Percentiles rank a stretch among this genome's conserved stretches.
Conservation (phyloP, 345 rosid genomes). For the Hibiscus tridactylites region DNA sequence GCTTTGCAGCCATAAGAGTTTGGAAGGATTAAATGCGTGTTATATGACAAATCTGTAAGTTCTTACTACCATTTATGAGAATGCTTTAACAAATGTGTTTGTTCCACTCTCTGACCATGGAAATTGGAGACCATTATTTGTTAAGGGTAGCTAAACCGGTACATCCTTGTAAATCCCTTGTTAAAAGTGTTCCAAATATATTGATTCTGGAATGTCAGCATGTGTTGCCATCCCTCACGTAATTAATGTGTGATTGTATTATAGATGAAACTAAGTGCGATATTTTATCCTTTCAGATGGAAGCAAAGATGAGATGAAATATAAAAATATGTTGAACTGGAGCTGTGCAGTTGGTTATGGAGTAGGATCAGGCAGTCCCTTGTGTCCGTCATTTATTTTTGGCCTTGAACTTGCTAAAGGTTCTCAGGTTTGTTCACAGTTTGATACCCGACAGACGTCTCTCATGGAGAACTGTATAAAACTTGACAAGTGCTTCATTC, state of each 20-base stretch:
- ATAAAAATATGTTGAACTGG: slow-evolving; percentile 62
- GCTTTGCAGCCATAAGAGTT: neutral
- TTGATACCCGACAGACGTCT: neutral
- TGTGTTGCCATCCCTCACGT: neutral
- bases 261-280: neutral
- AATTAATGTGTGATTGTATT: neutral
- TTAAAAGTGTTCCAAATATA: neutral
- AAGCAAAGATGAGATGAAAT: slow-evolving; percentile 37
- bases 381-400: slow-evolving; percentile 84
- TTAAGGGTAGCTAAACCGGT: neutral
- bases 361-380: slow-evolving; percentile 72
- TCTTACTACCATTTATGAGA: neutral
- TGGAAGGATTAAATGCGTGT: neutral
- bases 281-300: slow-evolving; percentile 39
- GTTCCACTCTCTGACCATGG: neutral
- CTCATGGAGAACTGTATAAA: neutral
- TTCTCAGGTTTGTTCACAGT: slow-evolving; percentile 51
- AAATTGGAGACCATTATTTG: neutral
- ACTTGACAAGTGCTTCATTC: neutral
- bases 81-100: neutral
- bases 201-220: neutral
- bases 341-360: slow-evolving; percentile 86
- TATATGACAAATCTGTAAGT: neutral
- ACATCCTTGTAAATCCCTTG: no score
- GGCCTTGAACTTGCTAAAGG: slow-evolving; percentile 69